Percentiles rank a stretch among this genome's conserved stretches.
Evolutionary conservation across 1,284 basidiomycete genomes (phyloP).

Genomic region (Entoloma clypeatum): DNA sequence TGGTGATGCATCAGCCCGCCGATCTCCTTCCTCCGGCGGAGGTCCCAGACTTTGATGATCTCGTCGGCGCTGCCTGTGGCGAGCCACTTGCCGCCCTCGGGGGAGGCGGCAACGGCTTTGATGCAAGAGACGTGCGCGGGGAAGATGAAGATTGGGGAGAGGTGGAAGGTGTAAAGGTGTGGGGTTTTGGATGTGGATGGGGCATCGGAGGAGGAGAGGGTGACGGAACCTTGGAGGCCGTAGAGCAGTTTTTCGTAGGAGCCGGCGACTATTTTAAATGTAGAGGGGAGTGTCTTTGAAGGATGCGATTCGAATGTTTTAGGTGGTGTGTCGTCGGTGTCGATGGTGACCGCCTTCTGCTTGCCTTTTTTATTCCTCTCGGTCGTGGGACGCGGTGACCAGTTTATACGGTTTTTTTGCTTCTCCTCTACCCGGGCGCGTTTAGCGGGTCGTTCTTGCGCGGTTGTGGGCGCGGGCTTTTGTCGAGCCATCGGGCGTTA

Average conservation of each 20-base stretch:
- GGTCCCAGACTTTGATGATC: conserved; percentile 97
- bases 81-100: conserved; percentile 89
- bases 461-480: conserved; percentile 4
- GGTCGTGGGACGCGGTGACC: conserved; percentile 11
- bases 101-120: conserved; percentile 83
- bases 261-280: conserved; percentile 86
- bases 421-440: conserved; percentile 10
- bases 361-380: conserved; percentile 33
- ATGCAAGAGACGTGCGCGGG: conserved; percentile 94
- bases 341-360: conserved; percentile 15
- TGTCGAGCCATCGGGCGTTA: neutral
- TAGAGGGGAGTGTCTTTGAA: conserved; percentile 45
- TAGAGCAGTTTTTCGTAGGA: conserved; percentile 96
- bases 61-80: conserved; percentile 95
- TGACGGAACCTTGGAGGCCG: conserved; percentile 73
- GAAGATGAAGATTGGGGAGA: conserved; percentile 92
- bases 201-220: conserved; percentile 17
- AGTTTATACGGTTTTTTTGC: neutral
- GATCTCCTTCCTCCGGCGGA: conserved; percentile 86
- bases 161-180: conserved; percentile 30
- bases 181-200: neutral
- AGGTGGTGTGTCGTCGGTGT: neutral
- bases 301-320: conserved; percentile 1
- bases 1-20: conserved; percentile 91
- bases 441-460: conserved; percentile 8